Conservation (phyloP, 805 yeast genomes). For the Candida adriatica region DNA sequence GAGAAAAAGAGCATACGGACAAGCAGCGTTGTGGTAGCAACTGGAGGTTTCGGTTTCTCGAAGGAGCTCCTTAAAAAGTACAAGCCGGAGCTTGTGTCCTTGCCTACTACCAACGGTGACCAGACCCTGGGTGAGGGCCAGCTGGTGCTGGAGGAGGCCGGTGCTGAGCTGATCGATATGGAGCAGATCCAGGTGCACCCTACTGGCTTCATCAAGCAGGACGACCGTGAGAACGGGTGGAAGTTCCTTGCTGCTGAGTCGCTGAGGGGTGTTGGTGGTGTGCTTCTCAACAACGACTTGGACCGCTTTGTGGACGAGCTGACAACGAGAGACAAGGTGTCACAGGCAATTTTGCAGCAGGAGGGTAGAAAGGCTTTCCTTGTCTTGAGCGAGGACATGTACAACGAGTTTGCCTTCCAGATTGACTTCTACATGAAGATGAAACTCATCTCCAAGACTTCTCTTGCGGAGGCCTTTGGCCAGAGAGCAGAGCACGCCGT, state of each 20-base stretch:
- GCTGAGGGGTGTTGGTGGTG: constrained; percentile 53
- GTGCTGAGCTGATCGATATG: constrained; percentile 49
- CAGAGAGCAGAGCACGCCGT: constrained; percentile 20
- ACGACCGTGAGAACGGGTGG: constrained; percentile 34
- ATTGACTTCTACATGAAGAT: constrained; percentile 43
- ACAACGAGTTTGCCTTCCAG: constrained; percentile 38
- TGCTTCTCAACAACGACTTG: constrained; percentile 36
- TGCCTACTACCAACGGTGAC: constrained; percentile 52
- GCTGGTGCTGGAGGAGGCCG: constrained; percentile 36
- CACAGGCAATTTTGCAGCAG: constrained; percentile 33
- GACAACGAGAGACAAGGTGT: constrained; percentile 45
- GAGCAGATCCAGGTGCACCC: constrained; percentile 57
- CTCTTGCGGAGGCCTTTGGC: constrained; percentile 26
- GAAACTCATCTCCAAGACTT: constrained; percentile 26
- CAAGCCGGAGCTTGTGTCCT: constrained; percentile 37
- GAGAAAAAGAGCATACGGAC: constrained; percentile 22
- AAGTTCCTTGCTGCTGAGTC: constrained; percentile 57
- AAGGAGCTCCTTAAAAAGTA: constrained; percentile 32
- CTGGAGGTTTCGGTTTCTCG: constrained; percentile 50
- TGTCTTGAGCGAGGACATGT: constrained; percentile 38
- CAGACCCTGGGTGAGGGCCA: constrained; percentile 58
- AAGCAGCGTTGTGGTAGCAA: constrained; percentile 39
- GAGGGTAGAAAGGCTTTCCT: constrained; percentile 27
- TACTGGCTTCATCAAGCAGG: constrained; percentile 48
- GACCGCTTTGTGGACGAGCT: constrained; percentile 49